Percentiles rank a stretch among this genome's conserved stretches.
Evolutionary conservation across 2,329 filamentous ascomycete genomes (phyloP).

Genomic region (Arthrobotrys iridis): DNA sequence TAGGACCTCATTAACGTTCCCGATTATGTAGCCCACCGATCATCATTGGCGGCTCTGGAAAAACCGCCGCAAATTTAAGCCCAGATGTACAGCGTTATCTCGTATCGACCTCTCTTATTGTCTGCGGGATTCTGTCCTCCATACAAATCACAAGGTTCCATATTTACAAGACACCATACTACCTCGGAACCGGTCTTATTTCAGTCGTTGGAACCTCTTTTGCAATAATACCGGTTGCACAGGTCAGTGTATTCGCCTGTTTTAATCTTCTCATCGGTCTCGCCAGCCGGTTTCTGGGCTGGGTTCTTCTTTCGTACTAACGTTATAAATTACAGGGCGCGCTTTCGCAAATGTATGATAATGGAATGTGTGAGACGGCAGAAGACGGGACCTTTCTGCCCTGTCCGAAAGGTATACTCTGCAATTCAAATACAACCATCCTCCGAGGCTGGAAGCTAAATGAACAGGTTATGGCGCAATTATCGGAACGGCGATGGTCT

Average conservation of each 20-base stretch:
- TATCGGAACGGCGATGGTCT: slow-evolving; percentile 66
- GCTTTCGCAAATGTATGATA: slow-evolving; percentile 76
- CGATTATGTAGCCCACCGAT: slow-evolving; percentile 66
- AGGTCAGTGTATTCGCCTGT: slow-evolving; percentile 57
- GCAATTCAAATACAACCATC: not conserved
- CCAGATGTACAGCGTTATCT: slow-evolving; percentile 70
- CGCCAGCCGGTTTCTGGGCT: no score
- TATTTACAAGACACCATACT: slow-evolving; percentile 68
- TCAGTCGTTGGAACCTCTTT: slow-evolving; percentile 78
- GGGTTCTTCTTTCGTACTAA: no score
- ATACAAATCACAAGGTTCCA: slow-evolving; percentile 75
- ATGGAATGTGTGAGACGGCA: slow-evolving; percentile 69
- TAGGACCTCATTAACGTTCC: slow-evolving; percentile 61
- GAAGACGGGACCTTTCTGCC: slow-evolving; percentile 37
- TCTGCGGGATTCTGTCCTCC: slow-evolving; percentile 72
- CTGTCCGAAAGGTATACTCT: slow-evolving; percentile 27
- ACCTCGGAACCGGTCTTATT: slow-evolving; percentile 78
- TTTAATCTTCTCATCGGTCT: no score
- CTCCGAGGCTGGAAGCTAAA: slow-evolving; percentile 6
- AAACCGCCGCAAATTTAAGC: slow-evolving; percentile 68
- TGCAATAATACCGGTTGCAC: slow-evolving; percentile 78
- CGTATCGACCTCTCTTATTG: slow-evolving; percentile 75
- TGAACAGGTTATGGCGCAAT: slow-evolving; percentile 72
- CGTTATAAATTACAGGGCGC: slow-evolving; percentile 65
- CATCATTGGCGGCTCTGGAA: slow-evolving; percentile 67